These are phyloP conservation scores for Tuctoria greenei DNA, from an alignment of 176 grass and related monocot species.

Conservation along the genomic window DNA sequence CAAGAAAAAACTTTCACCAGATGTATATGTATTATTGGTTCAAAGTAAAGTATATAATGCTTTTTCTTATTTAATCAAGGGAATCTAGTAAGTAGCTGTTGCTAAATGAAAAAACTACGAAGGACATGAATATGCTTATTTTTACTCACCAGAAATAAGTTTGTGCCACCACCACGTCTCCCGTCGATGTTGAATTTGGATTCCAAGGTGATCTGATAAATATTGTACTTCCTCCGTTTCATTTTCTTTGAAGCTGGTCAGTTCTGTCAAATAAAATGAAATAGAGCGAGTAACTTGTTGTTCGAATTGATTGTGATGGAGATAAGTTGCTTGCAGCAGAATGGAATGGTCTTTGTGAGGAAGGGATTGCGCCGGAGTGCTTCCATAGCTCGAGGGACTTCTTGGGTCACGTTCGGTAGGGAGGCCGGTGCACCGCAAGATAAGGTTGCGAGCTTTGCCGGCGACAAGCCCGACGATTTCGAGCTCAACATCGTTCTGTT, in stretches of 20 bases:
- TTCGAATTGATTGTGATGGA: background rate
- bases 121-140: background rate
- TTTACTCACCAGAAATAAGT: background rate
- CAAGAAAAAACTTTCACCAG: background rate
- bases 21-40: background rate
- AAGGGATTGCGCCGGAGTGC: background rate
- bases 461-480: slow-evolving; percentile 44
- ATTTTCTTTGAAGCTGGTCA: no score
- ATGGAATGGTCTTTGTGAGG: background rate
- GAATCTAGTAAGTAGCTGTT: background rate
- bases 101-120: background rate
- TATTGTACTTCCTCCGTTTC: no score
- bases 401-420: slow-evolving; percentile 46
- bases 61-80: background rate
- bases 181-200: no score
- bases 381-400: slow-evolving; percentile 55
- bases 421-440: slow-evolving; percentile 31
- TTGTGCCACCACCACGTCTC: no score
- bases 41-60: background rate
- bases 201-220: no score
- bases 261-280: no score
- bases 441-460: background rate
- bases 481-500: slow-evolving; percentile 72
- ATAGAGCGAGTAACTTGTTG: no score
- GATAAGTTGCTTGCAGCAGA: background rate